A percentile compares a stretch with the other conserved stretches of the same genome.
phyloP scores from a whole-genome alignment of 225 moss, liverwort and hornwort species.

The Ulota crispa region DNA sequence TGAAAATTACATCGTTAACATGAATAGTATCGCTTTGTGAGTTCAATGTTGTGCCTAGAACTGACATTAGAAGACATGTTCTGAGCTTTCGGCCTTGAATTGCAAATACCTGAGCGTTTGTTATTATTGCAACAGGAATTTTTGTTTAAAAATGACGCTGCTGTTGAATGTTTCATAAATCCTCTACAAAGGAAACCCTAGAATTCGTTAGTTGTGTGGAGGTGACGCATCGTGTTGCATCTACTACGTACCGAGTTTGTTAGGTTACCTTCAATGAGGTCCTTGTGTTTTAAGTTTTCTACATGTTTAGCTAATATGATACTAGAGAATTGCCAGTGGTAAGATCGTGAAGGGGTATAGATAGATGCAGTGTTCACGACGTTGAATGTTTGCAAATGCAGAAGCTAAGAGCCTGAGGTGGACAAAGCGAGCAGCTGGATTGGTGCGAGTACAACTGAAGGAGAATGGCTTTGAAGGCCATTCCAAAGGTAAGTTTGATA shows the following conservation, averaged over 20 bases:
- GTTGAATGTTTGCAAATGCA: conserved; percentile 12
- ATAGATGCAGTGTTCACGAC: not conserved
- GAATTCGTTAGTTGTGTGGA: not conserved
- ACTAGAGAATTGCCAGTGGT: too few relatives aligned
- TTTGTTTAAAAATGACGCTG: not conserved
- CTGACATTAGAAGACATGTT: not conserved
- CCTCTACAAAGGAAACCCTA: not conserved
- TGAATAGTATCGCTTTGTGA: not conserved
- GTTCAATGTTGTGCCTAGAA: not conserved
- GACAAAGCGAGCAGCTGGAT: conserved; percentile 26
- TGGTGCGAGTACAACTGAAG: conserved; percentile 31
- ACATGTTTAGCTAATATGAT: too few relatives aligned
- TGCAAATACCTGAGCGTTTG: not conserved
- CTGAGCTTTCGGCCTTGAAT: not conserved
- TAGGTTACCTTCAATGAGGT: too few relatives aligned
- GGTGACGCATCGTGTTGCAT: too few relatives aligned
- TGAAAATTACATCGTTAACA: not conserved
- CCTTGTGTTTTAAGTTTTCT: too few relatives aligned
- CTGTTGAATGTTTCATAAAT: not conserved
- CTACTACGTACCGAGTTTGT: too few relatives aligned
- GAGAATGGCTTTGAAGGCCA: conserved; percentile 28
- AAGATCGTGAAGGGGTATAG: too few relatives aligned
- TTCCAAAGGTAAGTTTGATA: conserved; percentile 28
- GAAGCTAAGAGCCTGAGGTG: conserved; percentile 27
- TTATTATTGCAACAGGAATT: not conserved